Evolutionary conservation across 176 grass and related monocot species (phyloP), one percentile per base, ranked within the genome.

Genomic region (Juncus inflexus): DNA sequence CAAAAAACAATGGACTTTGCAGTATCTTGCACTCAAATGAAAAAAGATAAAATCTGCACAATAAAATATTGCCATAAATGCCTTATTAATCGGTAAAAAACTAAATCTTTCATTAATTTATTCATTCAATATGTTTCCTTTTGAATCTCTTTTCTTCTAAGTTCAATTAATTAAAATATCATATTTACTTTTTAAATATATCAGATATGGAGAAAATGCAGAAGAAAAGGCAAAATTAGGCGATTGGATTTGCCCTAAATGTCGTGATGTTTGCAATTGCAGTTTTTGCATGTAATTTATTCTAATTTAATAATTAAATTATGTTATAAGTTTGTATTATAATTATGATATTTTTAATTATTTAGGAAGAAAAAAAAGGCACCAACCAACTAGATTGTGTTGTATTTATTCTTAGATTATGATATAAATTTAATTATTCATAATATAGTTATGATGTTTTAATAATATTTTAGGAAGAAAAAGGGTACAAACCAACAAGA

Each of bases 201-300:
- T 77, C 63, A 97, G 92, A 70, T 97, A 97, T 8, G 92, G 92
- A 0, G 87, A 97, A 74, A 59, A 77, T 13, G 87, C 77, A 14
- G 80, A 97, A 74, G 77, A 91, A 74, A 81, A 60, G 51, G 60
- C 50, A 5, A 3, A 7, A 37, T 47, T 69, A 16, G 64, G 68
- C 58, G 59, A 55, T 35, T 97, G 92, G 92, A 89, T 42, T 54
- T 97, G 92, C 63, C 92, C 92, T 53, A 97, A 89, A 72, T 97
- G 92, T 72, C 86, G 85, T 35, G 87, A 82, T 16, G 83, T 97
- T 19, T 97, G 92, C 83, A 91, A 97, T 67, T 97, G 92, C 75
- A 97, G 92, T 68, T 80, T 84, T 43, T 97, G 92, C 88, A 97
- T 87, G 92, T 97, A 42, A 77, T 83, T 58, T 12, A 28, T 63